A percentile compares a stretch with the other conserved stretches of the same genome.
phyloP scores from a whole-genome alignment of 1,139 yeast species.

The Candida sanyaensis region DNA sequence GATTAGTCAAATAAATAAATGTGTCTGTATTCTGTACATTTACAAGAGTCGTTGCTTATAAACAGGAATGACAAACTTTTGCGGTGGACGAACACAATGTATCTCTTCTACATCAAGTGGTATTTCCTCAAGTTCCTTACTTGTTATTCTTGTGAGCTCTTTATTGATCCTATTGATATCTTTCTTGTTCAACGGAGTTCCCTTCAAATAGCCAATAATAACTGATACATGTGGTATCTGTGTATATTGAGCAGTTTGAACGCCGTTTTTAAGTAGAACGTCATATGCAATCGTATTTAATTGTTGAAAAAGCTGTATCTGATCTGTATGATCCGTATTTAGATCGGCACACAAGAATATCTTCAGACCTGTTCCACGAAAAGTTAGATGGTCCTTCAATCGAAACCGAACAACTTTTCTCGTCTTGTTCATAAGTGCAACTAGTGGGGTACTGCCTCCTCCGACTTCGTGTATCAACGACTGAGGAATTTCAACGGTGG shows the following conservation, averaged over 20 bases:
- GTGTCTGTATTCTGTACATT: background rate
- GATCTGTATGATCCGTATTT: background rate
- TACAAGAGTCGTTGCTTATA: background rate
- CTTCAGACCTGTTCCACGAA: background rate
- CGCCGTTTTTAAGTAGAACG: background rate
- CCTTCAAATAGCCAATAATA: slow-evolving; percentile 2
- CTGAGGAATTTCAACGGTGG: background rate
- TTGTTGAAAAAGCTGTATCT: background rate
- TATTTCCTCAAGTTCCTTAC: slow-evolving; percentile 2
- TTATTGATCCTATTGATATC: background rate
- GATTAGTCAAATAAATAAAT: background rate
- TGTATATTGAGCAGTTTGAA: background rate
- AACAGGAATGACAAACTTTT: background rate
- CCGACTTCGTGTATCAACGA: slow-evolving; percentile 1
- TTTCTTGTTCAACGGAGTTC: background rate
- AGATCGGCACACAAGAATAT: slow-evolving; percentile 1
- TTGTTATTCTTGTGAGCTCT: background rate
- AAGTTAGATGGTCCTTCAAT: background rate
- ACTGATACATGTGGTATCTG: background rate
- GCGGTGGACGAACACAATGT: background rate
- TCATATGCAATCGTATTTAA: background rate
- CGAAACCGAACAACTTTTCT: slow-evolving; percentile 4
- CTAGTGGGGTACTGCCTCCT: background rate
- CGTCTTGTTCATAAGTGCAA: slow-evolving; percentile 1
- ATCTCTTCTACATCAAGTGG: slow-evolving; percentile 4